These are phyloP conservation scores for Vigna reflexopilosa DNA, from an alignment of 306 rosid species.

Conservation along the genomic window DNA sequence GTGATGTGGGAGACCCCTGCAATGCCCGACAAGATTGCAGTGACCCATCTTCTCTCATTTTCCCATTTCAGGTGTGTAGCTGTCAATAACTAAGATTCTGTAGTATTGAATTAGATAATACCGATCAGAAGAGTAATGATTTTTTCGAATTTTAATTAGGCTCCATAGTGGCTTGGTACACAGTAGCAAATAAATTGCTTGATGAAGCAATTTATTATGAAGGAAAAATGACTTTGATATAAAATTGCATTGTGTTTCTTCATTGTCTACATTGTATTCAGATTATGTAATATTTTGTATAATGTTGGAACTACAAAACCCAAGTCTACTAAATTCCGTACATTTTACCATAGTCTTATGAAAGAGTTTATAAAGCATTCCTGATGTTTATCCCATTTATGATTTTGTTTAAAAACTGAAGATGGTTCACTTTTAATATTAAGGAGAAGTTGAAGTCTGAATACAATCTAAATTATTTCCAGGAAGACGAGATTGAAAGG, in stretches of 20 bases:
- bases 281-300: neutral
- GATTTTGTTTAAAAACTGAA: conserved; percentile 11
- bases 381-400: neutral
- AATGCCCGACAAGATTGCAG: conserved; percentile 90
- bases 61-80: conserved; percentile 89
- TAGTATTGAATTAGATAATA: conserved; percentile 17
- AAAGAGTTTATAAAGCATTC: neutral
- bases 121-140: neutral
- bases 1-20: conserved; percentile 95
- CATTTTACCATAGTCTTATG: conserved; percentile 1
- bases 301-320: neutral
- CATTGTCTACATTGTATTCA: neutral
- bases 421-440: neutral
- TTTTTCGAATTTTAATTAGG: conserved; percentile 28
- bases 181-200: conserved; percentile 25
- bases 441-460: conserved; percentile 9
- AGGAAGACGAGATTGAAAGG: conserved; percentile 80
- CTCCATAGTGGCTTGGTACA: neutral
- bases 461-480: conserved; percentile 52
- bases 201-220: neutral
- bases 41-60: conserved; percentile 91
- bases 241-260: conserved; percentile 9
- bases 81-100: conserved; percentile 15
- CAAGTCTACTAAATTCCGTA: conserved; percentile 1
- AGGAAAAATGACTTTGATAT: neutral